Evolutionary conservation across 2,329 filamentous ascomycete genomes (phyloP), one percentile per base, ranked within the genome.

Genomic region (Aspergillus pseudoglaucus): DNA sequence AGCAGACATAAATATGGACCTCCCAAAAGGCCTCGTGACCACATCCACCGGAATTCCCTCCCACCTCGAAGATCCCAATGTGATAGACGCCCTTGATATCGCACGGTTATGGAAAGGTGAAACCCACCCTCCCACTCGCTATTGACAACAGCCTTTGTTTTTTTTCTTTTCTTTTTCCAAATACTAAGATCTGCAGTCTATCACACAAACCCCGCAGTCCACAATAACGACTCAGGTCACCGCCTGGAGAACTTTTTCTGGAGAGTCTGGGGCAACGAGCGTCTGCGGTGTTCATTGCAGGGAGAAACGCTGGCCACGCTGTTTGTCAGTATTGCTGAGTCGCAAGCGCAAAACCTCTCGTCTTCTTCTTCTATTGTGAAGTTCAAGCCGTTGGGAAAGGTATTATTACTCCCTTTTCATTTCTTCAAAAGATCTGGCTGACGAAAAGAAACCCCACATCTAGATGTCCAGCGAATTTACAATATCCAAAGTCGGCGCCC

Each of bases 231-330:
- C 37, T 60, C 62, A 4, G 72, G 73, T 41, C 59, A 61, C 46
- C 66, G 75, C 48, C 60, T 77, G n/a, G 73, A 76, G 49, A 76
- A 77, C 56, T 64, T 78, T 25, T 78, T 78, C 56, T 78, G 75
- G 75, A 64, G 75, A 46, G 71, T 78, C 52, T 77, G 73, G 74
- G 65, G 72, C 44, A 73, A 65, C 46, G 57, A 64, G 6, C 57
- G 55, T 6, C 63, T 75, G 12, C 59, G 61, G 15, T 53, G 59
- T 12, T 63, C 59, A 6, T 64, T 76, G 7, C 65, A 61, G 42
- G 66, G 70, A 17, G 61, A 63, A 9, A 68, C 59, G 8, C 56
- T 78, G 47, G 70, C 71, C 8, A 57, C 46, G 4, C 58, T 77
- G 40, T 76, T 77, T 42, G 59, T 68, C 41, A 61, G 66, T 43